Evolutionary conservation across 768 basidiomycete genomes (phyloP), one percentile per base, ranked within the genome.

Genomic region (Lactarius hengduanensis): DNA sequence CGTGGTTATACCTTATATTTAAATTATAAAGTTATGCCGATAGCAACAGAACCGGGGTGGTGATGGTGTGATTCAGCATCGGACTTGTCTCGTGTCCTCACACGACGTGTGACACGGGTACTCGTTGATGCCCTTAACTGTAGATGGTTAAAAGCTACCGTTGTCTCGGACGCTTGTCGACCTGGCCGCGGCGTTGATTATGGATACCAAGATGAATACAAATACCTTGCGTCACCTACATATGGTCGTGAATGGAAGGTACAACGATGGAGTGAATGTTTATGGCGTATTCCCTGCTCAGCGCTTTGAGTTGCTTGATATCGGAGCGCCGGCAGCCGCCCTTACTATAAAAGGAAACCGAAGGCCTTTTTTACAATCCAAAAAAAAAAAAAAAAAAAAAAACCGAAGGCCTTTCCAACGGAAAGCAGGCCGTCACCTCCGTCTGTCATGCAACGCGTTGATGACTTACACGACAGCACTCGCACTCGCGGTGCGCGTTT

Each of bases 401-500:
- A n/a, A n/a, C n/a, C n/a, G n/a, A n/a, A n/a, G n/a, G n/a, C n/a
- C 32, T 34, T 1, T 9, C 8, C 32, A 10, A 34, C 22, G 22
- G 4, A 26, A 53, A 55, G 30, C 55, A 30, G 55, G n/a, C 55
- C 55, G 55, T 20, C 30, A n/a, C 18, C 10, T 18, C 55, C 32
- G 55, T 20, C 10, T 4, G 15, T 8, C 28, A 4, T 34, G 34
- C 36, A 34, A 18, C 32, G 3, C 50, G 30, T 36, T n/a, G n/a
- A 65, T 67, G 63, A 11, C 45, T 32, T 38, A 41, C 59, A n/a
- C 38, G 1, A 63, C 61, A 56, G 11, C 73, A 41, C 66, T 82
- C n/a, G n/a, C n/a, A n/a, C n/a, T n/a, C 60, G 80, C 84, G 26
- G 72, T 86, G 69, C 86, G 91, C 56, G 75, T 91, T 59, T 65